Percentiles rank a stretch among this genome's conserved stretches.
Conservation (phyloP, 441 rosid genomes). For the Capsella rubella region DNA sequence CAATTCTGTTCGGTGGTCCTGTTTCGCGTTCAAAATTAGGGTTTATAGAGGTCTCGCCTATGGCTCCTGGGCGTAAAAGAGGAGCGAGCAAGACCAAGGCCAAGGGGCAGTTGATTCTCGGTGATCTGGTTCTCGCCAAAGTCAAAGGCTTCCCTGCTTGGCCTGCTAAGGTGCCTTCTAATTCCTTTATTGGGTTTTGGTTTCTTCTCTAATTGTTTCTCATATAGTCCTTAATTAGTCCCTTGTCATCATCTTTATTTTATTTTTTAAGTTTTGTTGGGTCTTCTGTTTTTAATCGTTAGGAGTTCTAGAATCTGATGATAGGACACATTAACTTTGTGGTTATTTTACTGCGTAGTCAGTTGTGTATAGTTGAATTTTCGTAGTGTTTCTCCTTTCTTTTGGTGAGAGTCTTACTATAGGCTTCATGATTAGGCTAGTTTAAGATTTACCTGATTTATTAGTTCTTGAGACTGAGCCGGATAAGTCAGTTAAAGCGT, state of each 20-base stretch:
- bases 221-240: not conserved
- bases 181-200: not conserved
- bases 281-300: not conserved
- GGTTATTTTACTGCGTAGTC: not conserved
- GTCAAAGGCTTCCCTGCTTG: constrained; percentile 98
- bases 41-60: constrained; percentile 50
- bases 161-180: constrained; percentile 90
- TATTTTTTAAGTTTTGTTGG: not conserved
- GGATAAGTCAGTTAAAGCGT: not conserved
- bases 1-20: constrained; percentile 12
- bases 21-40: constrained; percentile 37
- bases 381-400: not conserved
- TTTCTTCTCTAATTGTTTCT: constrained; percentile 11
- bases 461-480: not conserved
- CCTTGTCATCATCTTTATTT: not conserved
- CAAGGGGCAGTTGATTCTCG: constrained; percentile 76
- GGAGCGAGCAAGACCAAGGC: constrained; percentile 79
- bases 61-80: constrained; percentile 96
- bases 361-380: constrained; percentile 14
- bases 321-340: constrained; percentile 8
- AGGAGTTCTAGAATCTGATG: constrained; percentile 17
- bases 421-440: not conserved
- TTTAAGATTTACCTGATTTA: not conserved
- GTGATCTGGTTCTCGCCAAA: constrained; percentile 98
- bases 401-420: not conserved